Conservation (phyloP, 2,329 filamentous ascomycete species). For the Fusarium sp. region DNA sequence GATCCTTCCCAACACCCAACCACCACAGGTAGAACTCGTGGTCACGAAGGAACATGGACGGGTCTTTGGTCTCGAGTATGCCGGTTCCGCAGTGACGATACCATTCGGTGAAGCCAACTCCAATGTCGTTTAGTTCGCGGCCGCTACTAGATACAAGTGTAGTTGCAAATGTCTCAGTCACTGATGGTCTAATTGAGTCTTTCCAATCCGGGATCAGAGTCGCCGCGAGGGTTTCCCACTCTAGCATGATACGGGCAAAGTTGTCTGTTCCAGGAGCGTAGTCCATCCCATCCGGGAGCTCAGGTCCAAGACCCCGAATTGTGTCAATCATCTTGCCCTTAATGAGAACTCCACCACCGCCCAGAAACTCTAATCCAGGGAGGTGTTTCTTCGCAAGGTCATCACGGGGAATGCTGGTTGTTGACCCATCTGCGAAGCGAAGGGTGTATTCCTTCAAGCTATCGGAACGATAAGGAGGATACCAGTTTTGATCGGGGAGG, state of each 20-base stretch:
- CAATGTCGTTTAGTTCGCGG: rapidly evolving
- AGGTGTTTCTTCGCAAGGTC: background rate
- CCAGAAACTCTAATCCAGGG: background rate
- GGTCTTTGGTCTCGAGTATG: background rate
- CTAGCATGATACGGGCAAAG: background rate
- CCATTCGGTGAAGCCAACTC: slow-evolving; percentile 10
- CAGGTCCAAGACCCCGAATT: background rate
- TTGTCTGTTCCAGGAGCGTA: slow-evolving; percentile 1
- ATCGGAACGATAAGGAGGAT: background rate
- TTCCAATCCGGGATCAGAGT: slow-evolving; percentile 8
- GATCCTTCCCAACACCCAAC: rapidly evolving
- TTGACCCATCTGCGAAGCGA: slow-evolving; percentile 2
- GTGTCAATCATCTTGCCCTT: slow-evolving; percentile 22
- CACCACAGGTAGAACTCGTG: slow-evolving; percentile 34
- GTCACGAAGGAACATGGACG: slow-evolving; percentile 10
- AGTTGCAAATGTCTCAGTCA: background rate
- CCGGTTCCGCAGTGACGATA: slow-evolving; percentile 27
- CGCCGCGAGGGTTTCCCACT: slow-evolving; percentile 5
- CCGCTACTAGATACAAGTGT: slow-evolving; percentile 1
- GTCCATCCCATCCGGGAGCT: background rate
- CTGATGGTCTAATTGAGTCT: background rate
- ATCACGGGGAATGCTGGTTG: background rate
- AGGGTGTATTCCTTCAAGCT: background rate
- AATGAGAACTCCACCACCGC: background rate
- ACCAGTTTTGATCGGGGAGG: background rate